Evolutionary conservation across 164 flowering plant genomes (phyloP).

Genomic region (Berberis thunbergii): DNA sequence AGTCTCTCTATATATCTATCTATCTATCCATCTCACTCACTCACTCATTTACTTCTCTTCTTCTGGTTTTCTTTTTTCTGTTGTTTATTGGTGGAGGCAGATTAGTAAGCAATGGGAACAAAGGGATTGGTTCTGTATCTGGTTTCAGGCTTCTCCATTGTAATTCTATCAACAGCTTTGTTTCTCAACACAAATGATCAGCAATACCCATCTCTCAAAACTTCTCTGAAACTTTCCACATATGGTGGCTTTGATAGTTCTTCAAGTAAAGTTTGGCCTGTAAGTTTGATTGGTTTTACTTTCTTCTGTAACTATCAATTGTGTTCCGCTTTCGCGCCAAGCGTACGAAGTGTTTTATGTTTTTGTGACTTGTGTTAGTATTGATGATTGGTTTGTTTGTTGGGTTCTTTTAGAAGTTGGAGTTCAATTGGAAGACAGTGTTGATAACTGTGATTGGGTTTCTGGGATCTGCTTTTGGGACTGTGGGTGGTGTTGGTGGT

Average conservation of each 20-base stretch:
- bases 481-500: conserved; percentile 95
- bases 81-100: not conserved
- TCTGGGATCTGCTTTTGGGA: conserved; percentile 83
- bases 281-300: conserved; percentile 21
- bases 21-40: too few species aligned
- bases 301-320: not conserved
- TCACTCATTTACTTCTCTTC: not conserved
- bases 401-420: conserved; percentile 42
- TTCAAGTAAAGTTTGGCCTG: conserved; percentile 54
- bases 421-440: conserved; percentile 60
- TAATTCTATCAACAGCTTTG: conserved; percentile 31
- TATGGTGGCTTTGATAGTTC: conserved; percentile 5
- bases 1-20: too few species aligned
- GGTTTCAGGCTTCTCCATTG: conserved; percentile 38
- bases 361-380: too few species aligned
- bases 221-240: not conserved
- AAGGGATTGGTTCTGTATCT: conserved; percentile 48
- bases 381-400: not conserved
- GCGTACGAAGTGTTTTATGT: too few species aligned
- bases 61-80: not conserved
- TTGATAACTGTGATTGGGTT: conserved; percentile 82
- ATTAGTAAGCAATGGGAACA: conserved; percentile 34
- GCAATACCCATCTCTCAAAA: not conserved
- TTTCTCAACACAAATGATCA: conserved; percentile 10
- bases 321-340: too few species aligned